These are phyloP conservation scores for Salvia miltiorrhiza DNA, from an alignment of 257 asterid species.

Conservation along the genomic window DNA sequence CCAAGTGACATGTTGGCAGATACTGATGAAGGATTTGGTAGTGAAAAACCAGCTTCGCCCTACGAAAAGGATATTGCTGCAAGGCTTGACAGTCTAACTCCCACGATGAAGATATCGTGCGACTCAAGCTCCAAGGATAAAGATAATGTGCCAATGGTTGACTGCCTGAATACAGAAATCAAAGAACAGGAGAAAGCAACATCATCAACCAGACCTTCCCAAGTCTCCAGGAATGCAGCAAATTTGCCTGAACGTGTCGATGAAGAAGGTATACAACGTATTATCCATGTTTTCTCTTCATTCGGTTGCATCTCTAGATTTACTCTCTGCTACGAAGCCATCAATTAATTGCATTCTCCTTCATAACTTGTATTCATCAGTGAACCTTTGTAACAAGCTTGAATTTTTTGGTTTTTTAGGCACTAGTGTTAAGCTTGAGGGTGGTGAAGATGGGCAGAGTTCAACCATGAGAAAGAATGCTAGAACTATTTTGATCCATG, in stretches of 20 bases:
- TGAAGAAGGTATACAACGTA: constrained; percentile 28
- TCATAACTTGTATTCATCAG: neutral
- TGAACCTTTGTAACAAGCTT: neutral
- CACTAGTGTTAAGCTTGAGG: constrained; percentile 20
- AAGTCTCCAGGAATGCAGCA: neutral
- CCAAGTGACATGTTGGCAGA: constrained; percentile 6
- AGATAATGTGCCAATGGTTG: constrained; percentile 6
- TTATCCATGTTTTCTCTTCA: neutral
- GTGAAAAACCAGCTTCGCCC: constrained; percentile 6
- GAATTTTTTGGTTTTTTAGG: constrained; percentile 11
- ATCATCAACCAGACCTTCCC: neutral
- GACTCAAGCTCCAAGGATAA: constrained; percentile 4
- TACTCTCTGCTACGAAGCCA: constrained; percentile 2
- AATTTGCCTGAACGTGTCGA: neutral
- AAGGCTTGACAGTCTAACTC: neutral
- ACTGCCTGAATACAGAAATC: constrained; percentile 14
- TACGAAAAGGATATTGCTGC: constrained; percentile 1
- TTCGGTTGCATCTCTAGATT: neutral
- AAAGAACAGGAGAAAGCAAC: neutral
- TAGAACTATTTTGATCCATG: constrained; percentile 61
- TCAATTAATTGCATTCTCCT: constrained; percentile 14
- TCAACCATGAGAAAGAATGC: constrained; percentile 33
- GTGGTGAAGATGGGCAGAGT: neutral
- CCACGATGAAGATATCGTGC: neutral
- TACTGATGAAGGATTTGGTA: neutral